These are phyloP conservation scores for Stemphylium lycopersici DNA, from an alignment of 2,329 filamentous ascomycete species.

Conservation along the genomic window DNA sequence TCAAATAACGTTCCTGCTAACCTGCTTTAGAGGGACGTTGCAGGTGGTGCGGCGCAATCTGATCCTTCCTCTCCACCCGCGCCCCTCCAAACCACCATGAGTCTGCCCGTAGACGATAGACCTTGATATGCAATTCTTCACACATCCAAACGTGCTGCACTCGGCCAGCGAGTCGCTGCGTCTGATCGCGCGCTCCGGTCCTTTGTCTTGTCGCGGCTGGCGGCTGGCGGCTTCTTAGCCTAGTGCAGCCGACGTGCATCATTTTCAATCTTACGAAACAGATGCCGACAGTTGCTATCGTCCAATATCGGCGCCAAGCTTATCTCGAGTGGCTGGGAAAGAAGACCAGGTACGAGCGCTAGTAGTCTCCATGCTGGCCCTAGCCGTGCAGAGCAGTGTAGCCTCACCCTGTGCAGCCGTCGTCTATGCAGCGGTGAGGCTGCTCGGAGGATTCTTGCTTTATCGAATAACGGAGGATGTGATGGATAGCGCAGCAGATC, in stretches of 20 bases:
- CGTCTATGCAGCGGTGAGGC: constrained; percentile 22
- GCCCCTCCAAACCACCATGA: constrained; percentile 9
- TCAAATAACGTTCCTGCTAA: constrained; percentile 24
- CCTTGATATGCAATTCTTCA: background rate
- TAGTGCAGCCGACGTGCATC: constrained; percentile 29
- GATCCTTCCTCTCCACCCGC: constrained; percentile 15
- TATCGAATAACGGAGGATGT: constrained; percentile 10
- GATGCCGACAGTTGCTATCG: constrained; percentile 21
- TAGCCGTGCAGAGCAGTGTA: constrained; percentile 7
- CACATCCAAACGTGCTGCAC: background rate
- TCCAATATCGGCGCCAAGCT: constrained; percentile 33
- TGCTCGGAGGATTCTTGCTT: constrained; percentile 19
- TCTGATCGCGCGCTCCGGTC: constrained; percentile 15
- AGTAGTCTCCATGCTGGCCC: constrained; percentile 1
- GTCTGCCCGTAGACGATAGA: background rate
- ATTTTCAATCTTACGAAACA: constrained; percentile 18
- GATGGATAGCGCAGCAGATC: constrained; percentile 15
- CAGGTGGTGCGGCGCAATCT: constrained; percentile 20
- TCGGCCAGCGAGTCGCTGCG: background rate
- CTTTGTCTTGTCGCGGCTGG: constrained; percentile 26
- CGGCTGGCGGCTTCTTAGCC: constrained; percentile 28
- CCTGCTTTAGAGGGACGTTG: constrained; percentile 14
- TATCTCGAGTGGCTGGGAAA: constrained; percentile 15
- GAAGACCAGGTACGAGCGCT: constrained; percentile 13
- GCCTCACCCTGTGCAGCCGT: constrained; percentile 14